Evolutionary conservation across 345 rosid genomes (phyloP).

Genomic region (Cardamine resedifolia): DNA sequence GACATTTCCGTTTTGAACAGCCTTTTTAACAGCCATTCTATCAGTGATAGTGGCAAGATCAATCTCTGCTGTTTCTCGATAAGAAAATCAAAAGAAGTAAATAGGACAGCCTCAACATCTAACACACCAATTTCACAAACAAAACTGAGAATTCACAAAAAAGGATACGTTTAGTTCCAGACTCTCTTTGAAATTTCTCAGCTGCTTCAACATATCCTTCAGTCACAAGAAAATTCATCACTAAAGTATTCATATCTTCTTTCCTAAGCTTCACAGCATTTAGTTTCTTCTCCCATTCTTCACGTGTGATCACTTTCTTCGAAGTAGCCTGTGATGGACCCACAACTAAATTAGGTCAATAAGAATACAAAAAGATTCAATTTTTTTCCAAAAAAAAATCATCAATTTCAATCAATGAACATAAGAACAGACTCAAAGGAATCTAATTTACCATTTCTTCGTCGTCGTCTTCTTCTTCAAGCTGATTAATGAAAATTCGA

Average conservation of each 20-base stretch:
- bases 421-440: not conserved
- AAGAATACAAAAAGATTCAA: not conserved
- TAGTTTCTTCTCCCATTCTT: constrained; percentile 94
- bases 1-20: constrained; percentile 91
- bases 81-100: constrained; percentile 37
- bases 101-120: not conserved
- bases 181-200: constrained; percentile 82
- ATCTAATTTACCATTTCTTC: constrained; percentile 52
- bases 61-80: constrained; percentile 76
- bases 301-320: constrained; percentile 71
- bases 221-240: constrained; percentile 96
- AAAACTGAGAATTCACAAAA: not conserved
- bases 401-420: not conserved
- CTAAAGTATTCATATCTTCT: constrained; percentile 94
- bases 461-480: constrained; percentile 52
- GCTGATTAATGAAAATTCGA: constrained; percentile 55
- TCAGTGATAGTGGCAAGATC: constrained; percentile 93
- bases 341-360: not conserved
- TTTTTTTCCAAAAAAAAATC: not conserved
- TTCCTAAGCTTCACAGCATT: constrained; percentile 82
- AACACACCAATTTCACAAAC: not conserved
- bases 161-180: constrained; percentile 96
- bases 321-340: constrained; percentile 50
- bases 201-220: constrained; percentile 98
- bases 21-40: constrained; percentile 97